Conservation (phyloP, 2,329 filamentous ascomycete genomes). For the Diaporthe nobilis region DNA sequence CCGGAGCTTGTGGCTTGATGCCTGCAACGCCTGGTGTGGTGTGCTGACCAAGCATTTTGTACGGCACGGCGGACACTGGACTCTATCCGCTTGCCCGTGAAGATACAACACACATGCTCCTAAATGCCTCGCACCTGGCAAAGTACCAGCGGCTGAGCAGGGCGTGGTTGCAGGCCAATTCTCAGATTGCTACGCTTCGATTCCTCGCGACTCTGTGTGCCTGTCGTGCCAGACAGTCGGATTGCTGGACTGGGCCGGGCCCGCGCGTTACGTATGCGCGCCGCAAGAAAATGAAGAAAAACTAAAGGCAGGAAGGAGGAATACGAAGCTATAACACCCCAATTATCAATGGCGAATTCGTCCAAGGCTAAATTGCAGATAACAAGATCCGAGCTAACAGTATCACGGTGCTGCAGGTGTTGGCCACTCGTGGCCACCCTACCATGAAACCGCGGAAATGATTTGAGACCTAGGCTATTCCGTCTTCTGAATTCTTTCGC, state of each 20-base stretch:
- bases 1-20: background rate
- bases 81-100: background rate
- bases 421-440: background rate
- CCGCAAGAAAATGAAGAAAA: background rate
- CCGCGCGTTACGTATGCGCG: background rate
- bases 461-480: background rate
- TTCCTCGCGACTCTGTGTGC: background rate
- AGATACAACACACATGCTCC: background rate
- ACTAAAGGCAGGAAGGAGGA: background rate
- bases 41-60: background rate
- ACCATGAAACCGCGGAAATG: conserved; percentile 4
- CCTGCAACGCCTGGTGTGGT: background rate
- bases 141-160: background rate
- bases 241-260: background rate
- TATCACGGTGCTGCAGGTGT: conserved; percentile 3
- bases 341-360: conserved; percentile 26
- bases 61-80: background rate
- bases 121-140: background rate
- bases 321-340: conserved; percentile 26
- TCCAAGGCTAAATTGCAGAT: conserved; percentile 3
- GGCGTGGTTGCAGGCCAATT: background rate
- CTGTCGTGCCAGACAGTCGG: background rate
- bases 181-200: background rate
- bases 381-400: conserved; percentile 1
- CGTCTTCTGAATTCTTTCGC: background rate